Evolutionary conservation across 768 basidiomycete genomes (phyloP), one percentile per base, ranked within the genome.

Genomic region (Agrocybe pediades): DNA sequence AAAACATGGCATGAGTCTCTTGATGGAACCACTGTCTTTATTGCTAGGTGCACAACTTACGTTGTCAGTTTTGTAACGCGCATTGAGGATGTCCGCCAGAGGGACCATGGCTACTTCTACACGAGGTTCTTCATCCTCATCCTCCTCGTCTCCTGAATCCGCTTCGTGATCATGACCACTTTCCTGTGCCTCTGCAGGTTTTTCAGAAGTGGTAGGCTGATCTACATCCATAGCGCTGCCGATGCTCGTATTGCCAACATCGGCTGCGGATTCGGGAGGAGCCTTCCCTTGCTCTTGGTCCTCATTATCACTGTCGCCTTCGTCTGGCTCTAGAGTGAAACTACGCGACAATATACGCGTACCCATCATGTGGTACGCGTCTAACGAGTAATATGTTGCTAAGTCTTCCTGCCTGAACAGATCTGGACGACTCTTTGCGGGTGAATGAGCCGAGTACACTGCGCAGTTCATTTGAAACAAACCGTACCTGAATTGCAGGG

Each of bases 21-120:
- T 33, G 9, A 30, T 40, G 15, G 57, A 21, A 23, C 41, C 4
- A 40, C 16, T n/a, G n/a, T 43, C 17, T 23, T 43, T 20, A 36
- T 48, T 46, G 44, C 41, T 36, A 19, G 43, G 49, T n/a, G n/a
- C n/a, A n/a, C n/a, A 51, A 69, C 86, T 57, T 62, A 93, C 95
- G 58, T 98, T 98, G 67, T 94, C 89, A 33, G 81, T 81, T 7
- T 83, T 87, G 67, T 84, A 91, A 49, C 86, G 82, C 9, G 96
- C 97, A 63, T 99, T 99, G 45, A 99, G 74, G 74, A 98, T 85
- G 70, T 99, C 97, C 2, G 97, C 97, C 74, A 98, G 85, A 0
- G 96, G 95, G 3, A 98, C 90, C 94, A 98, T 95, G 2, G 90
- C 85, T 9, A 91, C 84, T 56, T 89, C 84, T 9, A 79, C 77